Percentiles rank a stretch among this genome's conserved stretches.
Evolutionary conservation across 345 rosid genomes (phyloP).

Genomic region (Mercurialis annua): DNA sequence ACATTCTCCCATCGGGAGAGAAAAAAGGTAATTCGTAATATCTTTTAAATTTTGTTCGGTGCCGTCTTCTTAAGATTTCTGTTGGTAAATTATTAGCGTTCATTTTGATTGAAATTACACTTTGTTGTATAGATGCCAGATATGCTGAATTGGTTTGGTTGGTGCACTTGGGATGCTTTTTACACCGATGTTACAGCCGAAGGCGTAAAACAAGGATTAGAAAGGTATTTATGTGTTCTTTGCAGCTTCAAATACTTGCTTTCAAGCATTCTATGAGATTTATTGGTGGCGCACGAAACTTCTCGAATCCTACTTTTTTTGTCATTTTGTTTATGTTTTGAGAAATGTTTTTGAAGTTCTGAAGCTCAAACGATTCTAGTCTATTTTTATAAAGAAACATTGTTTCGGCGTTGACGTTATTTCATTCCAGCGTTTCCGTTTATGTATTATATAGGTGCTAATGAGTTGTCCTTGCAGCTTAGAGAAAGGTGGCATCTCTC

Average conservation of each 20-base stretch:
- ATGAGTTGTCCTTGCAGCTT: slow-evolving; percentile 37
- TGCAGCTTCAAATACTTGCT: neutral
- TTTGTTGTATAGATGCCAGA: slow-evolving; percentile 48
- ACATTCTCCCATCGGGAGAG: slow-evolving; percentile 60
- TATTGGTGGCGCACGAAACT: too few relatives aligned
- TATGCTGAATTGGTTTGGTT: slow-evolving; percentile 72
- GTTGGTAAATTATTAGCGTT: neutral
- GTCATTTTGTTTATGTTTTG: too few relatives aligned
- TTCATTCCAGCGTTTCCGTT: too few relatives aligned
- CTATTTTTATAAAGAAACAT: too few relatives aligned
- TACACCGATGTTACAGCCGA: slow-evolving; percentile 56
- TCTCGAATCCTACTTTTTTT: too few relatives aligned
- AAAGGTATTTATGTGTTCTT: slow-evolving; percentile 33
- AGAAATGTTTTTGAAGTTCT: too few relatives aligned
- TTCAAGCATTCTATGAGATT: neutral
- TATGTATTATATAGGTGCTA: too few relatives aligned
- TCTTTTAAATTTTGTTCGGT: neutral
- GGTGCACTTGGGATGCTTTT: slow-evolving; percentile 84
- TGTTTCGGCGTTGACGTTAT: too few relatives aligned
- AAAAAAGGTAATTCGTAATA: slow-evolving; percentile 39
- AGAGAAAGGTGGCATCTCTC: slow-evolving; percentile 51
- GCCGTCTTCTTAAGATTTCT: neutral
- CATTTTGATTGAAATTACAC: neutral
- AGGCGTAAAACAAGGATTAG: slow-evolving; percentile 54
- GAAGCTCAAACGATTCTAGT: too few relatives aligned